Conservation (phyloP, 768 basidiomycete genomes). For the Sporobolomyces phaffii region DNA sequence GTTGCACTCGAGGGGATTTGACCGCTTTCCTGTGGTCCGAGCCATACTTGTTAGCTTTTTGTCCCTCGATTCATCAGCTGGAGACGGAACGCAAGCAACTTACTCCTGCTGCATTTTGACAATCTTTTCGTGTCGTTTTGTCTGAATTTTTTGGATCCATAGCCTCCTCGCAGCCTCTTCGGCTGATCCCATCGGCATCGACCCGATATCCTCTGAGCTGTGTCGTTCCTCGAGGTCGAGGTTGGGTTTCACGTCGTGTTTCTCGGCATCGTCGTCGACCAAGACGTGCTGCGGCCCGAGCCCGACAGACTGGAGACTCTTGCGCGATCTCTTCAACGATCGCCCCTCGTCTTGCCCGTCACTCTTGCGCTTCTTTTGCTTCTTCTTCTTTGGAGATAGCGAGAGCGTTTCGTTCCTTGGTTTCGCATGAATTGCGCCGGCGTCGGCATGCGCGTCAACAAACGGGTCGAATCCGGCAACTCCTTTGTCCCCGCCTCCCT, state of each 20-base stretch:
- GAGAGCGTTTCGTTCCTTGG: not conserved
- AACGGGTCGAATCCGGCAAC: not conserved
- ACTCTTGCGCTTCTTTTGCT: not conserved
- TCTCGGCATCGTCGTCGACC: not conserved
- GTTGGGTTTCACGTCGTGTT: not conserved
- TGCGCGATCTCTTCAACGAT: not conserved
- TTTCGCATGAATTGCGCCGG: too few relatives aligned
- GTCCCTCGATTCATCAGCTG: too few relatives aligned
- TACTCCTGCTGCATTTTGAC: not conserved
- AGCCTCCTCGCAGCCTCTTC: slow-evolving; percentile 2
- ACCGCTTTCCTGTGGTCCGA: not conserved
- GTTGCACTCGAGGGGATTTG: not conserved
- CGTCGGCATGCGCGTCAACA: not conserved
- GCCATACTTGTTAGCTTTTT: too few relatives aligned
- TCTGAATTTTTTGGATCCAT: not conserved
- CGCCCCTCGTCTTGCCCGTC: not conserved
- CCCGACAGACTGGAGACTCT: too few relatives aligned
- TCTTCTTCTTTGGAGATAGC: not conserved
- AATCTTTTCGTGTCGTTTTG: not conserved
- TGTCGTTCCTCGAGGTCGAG: not conserved
- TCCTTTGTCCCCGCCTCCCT: not conserved
- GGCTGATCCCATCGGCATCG: not conserved
- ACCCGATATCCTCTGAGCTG: slow-evolving; percentile 3
- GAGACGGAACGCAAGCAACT: too few relatives aligned
- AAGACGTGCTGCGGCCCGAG: too few relatives aligned